Evolutionary conservation across 2,329 filamentous ascomycete genomes (phyloP).

Genomic region (Hymenoscyphus occultus): DNA sequence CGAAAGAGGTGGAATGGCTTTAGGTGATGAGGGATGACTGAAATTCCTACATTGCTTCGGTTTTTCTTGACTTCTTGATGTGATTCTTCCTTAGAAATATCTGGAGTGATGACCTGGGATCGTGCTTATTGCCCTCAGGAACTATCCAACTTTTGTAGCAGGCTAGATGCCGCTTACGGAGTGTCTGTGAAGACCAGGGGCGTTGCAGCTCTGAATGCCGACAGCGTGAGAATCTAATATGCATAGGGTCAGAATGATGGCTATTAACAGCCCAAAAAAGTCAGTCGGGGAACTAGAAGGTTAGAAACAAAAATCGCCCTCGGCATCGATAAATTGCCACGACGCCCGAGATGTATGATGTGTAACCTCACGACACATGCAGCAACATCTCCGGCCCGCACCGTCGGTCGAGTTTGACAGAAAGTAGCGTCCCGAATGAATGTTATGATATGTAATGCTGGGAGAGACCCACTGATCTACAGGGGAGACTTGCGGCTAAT

Average conservation of each 20-base stretch:
- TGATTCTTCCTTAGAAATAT: background rate
- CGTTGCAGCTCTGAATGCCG: too few relatives aligned
- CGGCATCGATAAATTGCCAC: background rate
- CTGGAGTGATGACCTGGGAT: background rate
- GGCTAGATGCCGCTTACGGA: background rate
- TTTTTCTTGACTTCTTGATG: too few relatives aligned
- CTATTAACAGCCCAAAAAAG: background rate
- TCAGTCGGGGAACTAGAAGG: too few relatives aligned
- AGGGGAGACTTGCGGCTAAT: background rate
- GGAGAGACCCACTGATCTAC: slow-evolving; percentile 2
- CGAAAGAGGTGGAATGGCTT: too few relatives aligned
- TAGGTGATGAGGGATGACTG: too few relatives aligned
- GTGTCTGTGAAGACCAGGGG: background rate
- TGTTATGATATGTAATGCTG: background rate
- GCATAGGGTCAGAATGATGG: background rate
- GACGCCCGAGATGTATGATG: background rate
- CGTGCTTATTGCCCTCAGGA: background rate
- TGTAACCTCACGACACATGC: background rate
- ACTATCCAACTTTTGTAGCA: background rate
- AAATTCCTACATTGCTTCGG: too few relatives aligned
- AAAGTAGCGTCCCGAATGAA: background rate
- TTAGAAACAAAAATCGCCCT: background rate
- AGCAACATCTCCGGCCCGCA: background rate
- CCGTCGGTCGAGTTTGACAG: background rate
- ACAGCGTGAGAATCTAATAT: too few relatives aligned